These are phyloP conservation scores for Eremothecium coryli DNA, from an alignment of 1,139 yeast genomes.

Conservation along the genomic window DNA sequence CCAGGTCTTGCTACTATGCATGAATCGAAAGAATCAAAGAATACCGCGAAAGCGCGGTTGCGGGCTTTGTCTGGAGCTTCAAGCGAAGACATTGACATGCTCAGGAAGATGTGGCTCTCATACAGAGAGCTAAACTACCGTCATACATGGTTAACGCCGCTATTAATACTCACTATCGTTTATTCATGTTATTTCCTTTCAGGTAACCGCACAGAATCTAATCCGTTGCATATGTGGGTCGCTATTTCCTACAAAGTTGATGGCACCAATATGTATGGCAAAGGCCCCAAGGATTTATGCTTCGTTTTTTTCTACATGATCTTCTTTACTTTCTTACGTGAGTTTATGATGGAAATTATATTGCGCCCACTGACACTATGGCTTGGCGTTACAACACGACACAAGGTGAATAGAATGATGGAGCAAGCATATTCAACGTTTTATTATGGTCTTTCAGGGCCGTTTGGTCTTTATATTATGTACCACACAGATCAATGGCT, in stretches of 20 bases:
- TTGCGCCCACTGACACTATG: constrained; percentile 59
- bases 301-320: constrained; percentile 76
- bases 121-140: constrained; percentile 55
- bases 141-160: constrained; percentile 75
- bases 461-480: constrained; percentile 88
- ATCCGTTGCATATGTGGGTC: constrained; percentile 58
- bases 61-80: constrained; percentile 16
- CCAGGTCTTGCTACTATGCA: constrained; percentile 25
- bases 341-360: constrained; percentile 76
- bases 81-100: constrained; percentile 18
- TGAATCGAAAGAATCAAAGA: constrained; percentile 18
- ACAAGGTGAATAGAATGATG: constrained; percentile 71
- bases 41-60: constrained; percentile 21
- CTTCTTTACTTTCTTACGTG: constrained; percentile 84
- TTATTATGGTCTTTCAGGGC: constrained; percentile 75
- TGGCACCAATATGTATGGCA: constrained; percentile 50
- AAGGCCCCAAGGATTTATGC: constrained; percentile 74
- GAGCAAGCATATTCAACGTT: constrained; percentile 84
- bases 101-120: constrained; percentile 43
- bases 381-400: constrained; percentile 46
- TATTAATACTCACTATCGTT: constrained; percentile 37
- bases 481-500: constrained; percentile 74
- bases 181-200: constrained; percentile 39
- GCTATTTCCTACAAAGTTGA: constrained; percentile 56
- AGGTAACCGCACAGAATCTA: constrained; percentile 46